These are phyloP conservation scores for Debaryomyces coudertii DNA, from an alignment of 1,139 yeast species.

Conservation along the genomic window DNA sequence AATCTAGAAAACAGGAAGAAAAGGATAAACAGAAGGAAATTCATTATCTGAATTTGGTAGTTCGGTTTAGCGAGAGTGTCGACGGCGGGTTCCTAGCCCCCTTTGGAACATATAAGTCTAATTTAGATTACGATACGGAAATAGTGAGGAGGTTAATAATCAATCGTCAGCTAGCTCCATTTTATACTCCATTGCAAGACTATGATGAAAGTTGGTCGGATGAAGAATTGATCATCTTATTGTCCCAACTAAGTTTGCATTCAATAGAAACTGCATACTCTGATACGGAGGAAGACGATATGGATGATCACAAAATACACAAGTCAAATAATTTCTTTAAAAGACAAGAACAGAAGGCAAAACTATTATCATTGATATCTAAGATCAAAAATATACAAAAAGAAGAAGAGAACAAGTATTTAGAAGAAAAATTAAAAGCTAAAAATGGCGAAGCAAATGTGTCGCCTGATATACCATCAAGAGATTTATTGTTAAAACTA, in stretches of 20 bases:
- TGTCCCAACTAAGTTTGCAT: conserved; percentile 60
- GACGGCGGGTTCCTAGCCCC: conserved; percentile 88
- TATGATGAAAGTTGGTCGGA: conserved; percentile 76
- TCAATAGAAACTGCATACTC: conserved; percentile 59
- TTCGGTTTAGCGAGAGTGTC: conserved; percentile 60
- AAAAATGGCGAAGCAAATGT: conserved; percentile 18
- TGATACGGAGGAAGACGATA: conserved; percentile 57
- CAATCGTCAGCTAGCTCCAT: conserved; percentile 76
- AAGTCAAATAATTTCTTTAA: conserved; percentile 51
- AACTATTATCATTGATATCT: conserved; percentile 52
- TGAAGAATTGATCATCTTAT: conserved; percentile 62
- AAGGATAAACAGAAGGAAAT: conserved; percentile 54
- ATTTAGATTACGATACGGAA: conserved; percentile 73
- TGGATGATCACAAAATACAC: conserved; percentile 60
- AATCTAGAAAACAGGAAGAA: conserved; percentile 46
- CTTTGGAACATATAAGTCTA: conserved; percentile 77
- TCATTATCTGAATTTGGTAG: conserved; percentile 60
- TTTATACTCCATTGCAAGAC: conserved; percentile 87
- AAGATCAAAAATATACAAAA: conserved; percentile 56
- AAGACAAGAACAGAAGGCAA: conserved; percentile 57
- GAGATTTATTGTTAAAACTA: conserved; percentile 41
- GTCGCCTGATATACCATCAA: conserved; percentile 30
- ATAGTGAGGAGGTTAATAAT: conserved; percentile 67
- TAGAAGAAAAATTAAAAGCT: conserved; percentile 39
- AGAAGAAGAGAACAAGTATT: conserved; percentile 52